Base-by-base conservation (phyloP, 352 stramenopile genomes). In the Phytopythium delawarense region DNA sequence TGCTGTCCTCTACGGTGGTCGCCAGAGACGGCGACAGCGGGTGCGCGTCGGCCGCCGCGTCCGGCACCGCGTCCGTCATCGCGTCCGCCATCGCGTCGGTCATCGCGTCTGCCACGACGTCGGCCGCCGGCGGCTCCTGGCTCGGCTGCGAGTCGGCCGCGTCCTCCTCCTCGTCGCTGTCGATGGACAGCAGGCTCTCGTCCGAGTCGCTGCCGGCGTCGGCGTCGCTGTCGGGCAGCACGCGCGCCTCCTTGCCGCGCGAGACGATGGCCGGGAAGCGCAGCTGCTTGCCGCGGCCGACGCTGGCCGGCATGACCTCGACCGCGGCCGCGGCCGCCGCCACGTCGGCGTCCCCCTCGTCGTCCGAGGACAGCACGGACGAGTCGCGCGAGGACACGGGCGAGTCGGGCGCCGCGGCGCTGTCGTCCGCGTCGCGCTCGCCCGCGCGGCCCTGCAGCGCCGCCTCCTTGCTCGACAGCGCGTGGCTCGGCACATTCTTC, bases 401-500 rank as follows among this genome's bases (percentile, higher is more conserved):
- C 30, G 75, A 83, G 51, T 74, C 62, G 7, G 48, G 55, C 42
- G 21, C 40, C 15, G 64, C 74, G 37, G 73, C 64, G 15, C 69
- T 69, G 23, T 69, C 67, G 21, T 48, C 66, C 37, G 57, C 66
- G 30, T 62, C 63, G 64, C 44, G 61, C 20, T 54, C 65, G 59
- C 45, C 63, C 30, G 51, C 66, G 60, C 82, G 71, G 23, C 74
- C 76, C 40, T 87, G 82, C 56, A 94, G 72, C 39, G 84, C 84
- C 42, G 80, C 82, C 63, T 94, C 84, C 69, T 94, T 94, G 70
- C 82, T 92, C n/a, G 84, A 91, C 45, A 94, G 76, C 32, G 69
- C 75, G 58, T 81, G 84, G 65, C 79, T 91, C 46, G 84, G 84
- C 67, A 78, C 84, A 70, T 91, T 94, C 71, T 94, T 94, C 76